Evolutionary conservation across 2,329 filamentous ascomycete species (phyloP), one percentile per base, ranked within the genome.

Genomic region (Balansia obtecta): DNA sequence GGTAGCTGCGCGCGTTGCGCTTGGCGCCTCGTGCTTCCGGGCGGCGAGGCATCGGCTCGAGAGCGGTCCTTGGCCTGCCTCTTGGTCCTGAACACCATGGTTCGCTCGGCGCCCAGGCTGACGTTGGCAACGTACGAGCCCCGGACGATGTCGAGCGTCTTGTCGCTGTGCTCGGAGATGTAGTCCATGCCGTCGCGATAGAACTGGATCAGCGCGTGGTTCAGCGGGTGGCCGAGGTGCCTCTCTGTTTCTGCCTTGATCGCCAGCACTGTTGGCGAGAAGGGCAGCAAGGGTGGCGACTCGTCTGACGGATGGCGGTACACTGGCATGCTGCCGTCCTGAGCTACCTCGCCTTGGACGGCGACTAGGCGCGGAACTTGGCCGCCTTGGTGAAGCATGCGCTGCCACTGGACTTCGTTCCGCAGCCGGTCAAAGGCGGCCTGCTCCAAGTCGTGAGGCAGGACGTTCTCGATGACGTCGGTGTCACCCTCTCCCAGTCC

Each of bases 101-200:
- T 90, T 49, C 93, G 77, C 67, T 94, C 83, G 0, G 91, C 90
- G 1, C 93, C 93, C n/a, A 97, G 76, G 56, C 88, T 95, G 46
- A 95, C 81, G 61, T 97, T 98, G 56, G 90, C 88, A 57, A 98
- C 95, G 53, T 76, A 90, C 22, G 86, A 93, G 4, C 76, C 82
- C 27, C 77, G 80, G 12, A 81, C 82, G 51, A 98, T 93, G 63
- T 98, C 93, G 22, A 98, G 73, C 0, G 91, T 95, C 69, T 98
- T 98, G 65, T 98, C 93, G 39, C 88, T 94, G 62, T 98, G 93
- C 63, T 98, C 93, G 0, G 88, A 93, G 54, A 98, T 98, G 63
- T 88, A 88, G 67, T 98, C 93, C 45, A 80, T 81, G 2, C 91
- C 88, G 57, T 78, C 77, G n/a, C 93, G 86, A 62, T 98, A 98